Base-by-base conservation (phyloP, 1,139 yeast species). In the Pichia sp. region DNA sequence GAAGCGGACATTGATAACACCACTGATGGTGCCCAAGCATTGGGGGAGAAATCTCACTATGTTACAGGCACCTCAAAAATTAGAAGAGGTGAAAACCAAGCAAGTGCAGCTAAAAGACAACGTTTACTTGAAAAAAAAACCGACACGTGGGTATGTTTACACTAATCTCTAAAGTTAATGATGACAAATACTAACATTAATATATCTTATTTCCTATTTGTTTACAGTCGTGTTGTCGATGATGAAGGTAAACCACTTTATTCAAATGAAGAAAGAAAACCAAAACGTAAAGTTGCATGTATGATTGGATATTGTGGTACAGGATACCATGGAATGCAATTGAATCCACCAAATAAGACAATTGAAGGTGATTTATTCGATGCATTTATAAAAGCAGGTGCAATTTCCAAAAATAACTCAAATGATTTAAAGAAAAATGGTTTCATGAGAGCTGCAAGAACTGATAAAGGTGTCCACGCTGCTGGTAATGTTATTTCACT, bases 401-500 rank as follows among this genome's bases (percentile, higher is more conserved):
- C 96, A 8, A 79, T 92, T 50, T 86, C 96, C 0, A 78, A 80
- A 50, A 95, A 87, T 60, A 92, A 92, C 66, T 80, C 96, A 4
- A 83, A 81, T 53, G 98, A 92, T 64, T 79, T 94, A 57, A 89
- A 87, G 64, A 92, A 92, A 63, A 82, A 83, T 48, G 90, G 94
- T 0, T 86, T 94, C 60, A 85, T 87, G 86, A 78, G 99, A 60
- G 96, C 97, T 42, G 98, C 98, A 4, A 76, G 98, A 67, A 92
- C 99, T 6, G 99, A 92, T 65, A 94, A 92, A 67, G 99, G 98
- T 53, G 99, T 92, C 16, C 99, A 92, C 67, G 98, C 99, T 25
- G 97, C 97, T 6, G 97, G 98, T 26, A 92, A 92, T 63, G 89
- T 92, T 29, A 80, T 94, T 40, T 85, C 96, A 9, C 72, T 88